Evolutionary conservation across 768 basidiomycete genomes (phyloP).

Genomic region (Auricularia heimuer): DNA sequence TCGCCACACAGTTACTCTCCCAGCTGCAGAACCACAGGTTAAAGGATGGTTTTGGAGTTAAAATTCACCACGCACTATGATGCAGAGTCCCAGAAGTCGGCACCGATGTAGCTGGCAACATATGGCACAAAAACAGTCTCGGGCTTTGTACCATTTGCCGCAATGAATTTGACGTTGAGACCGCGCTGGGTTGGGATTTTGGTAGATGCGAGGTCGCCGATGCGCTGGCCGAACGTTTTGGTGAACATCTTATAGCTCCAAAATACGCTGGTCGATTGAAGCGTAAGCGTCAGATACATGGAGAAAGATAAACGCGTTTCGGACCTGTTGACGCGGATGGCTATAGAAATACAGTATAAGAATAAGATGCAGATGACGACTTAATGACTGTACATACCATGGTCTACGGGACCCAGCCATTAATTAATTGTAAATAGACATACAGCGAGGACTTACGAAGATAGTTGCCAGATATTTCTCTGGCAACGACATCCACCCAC

Average conservation of each 20-base stretch:
- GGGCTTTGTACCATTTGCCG: conserved; percentile 5
- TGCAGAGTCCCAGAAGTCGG: conserved; percentile 6
- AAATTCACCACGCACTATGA: not conserved
- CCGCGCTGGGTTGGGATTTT: conserved; percentile 6
- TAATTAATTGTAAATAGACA: too few relatives aligned
- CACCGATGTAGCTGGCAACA: conserved; percentile 7
- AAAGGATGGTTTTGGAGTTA: not conserved
- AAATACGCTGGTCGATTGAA: conserved; percentile 1
- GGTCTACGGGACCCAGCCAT: not conserved
- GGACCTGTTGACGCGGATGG: conserved; percentile 5
- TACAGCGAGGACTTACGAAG: not conserved
- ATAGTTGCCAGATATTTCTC: not conserved
- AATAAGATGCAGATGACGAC: too few relatives aligned
- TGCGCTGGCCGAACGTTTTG: conserved; percentile 5
- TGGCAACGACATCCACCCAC: not conserved
- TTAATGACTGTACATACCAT: not conserved
- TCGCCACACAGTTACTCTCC: conserved; percentile 48
- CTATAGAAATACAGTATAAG: not conserved
- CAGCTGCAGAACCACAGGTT: conserved; percentile 32
- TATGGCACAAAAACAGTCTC: conserved; percentile 11
- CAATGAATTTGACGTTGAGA: conserved; percentile 10
- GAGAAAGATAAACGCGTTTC: too few relatives aligned
- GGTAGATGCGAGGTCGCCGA: conserved; percentile 13
- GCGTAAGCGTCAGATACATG: too few relatives aligned
- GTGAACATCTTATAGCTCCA: conserved; percentile 6